Evolutionary conservation across 1,284 basidiomycete species (phyloP), one percentile per base, ranked within the genome.

Genomic region (Sporisorium iseilematis-ciliati): DNA sequence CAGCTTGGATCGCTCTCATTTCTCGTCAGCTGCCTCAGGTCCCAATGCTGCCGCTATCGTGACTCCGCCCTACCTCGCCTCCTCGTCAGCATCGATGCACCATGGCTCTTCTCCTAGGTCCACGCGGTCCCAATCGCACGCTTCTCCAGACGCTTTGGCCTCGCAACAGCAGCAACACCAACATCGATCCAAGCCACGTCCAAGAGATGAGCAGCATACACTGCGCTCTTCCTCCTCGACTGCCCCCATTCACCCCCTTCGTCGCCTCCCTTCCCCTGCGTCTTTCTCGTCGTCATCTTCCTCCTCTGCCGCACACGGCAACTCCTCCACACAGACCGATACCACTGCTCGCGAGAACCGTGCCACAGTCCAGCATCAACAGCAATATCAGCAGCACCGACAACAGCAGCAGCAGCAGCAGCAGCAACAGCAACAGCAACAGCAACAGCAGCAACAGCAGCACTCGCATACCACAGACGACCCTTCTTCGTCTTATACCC

Each of bases 1-100:
- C 10, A 71, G 63, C 63, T 55, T 56, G 63, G 63, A 71, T 29
- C 68, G 63, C 54, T 40, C 20, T 26, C 54, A 35, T 6, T 20
- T 46, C 50, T 54, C 49, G 21, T n/a, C 38, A 33, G 33, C 53
- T 11, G 21, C 54, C 35, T 38, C 35, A 38, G 11, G 35, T 26
- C 29, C 38, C 20, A n/a, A 26, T 45, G 45, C 55, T 12, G 16
- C 55, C 7, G 16, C 45, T 5, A 14, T 4, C 43, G 35, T 29
- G 12, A 12, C n/a, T 16, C 26, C 41, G 7, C 11, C 48, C 7
- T 14, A 41, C 26, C 11, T 29, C 25, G 23, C 26, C 40, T 25
- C 26, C 21, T 21, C 33, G 14, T 33, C 40, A 16, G 33, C 49
- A 35, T 51, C 43, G 21, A 23, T 12, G 23, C 43, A 45, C n/a